Evolutionary conservation across 129 eudicot species (phyloP).

Genomic region (Solidago caesia): DNA sequence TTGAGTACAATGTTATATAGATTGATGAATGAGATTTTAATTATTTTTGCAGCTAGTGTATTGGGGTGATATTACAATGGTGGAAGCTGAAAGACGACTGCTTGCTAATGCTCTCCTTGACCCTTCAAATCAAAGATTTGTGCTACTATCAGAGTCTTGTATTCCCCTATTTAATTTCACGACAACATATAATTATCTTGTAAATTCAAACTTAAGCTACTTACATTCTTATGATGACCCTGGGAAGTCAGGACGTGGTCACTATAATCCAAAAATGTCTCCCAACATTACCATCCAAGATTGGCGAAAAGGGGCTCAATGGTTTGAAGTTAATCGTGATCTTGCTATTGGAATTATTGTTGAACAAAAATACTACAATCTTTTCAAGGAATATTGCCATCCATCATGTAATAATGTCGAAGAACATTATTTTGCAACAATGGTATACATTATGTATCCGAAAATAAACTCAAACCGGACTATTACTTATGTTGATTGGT

Average conservation of each 20-base stretch:
- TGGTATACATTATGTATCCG: constrained; percentile 32
- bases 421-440: constrained; percentile 39
- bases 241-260: constrained; percentile 35
- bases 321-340: constrained; percentile 33
- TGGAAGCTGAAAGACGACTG: constrained; percentile 42
- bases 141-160: constrained; percentile 39
- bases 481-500: constrained; percentile 36
- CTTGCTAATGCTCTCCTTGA: constrained; percentile 40
- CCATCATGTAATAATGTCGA: constrained; percentile 38
- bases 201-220: constrained; percentile 35
- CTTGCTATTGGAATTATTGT: constrained; percentile 31
- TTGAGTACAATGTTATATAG: too few species aligned
- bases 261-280: constrained; percentile 38
- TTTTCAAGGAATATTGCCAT: constrained; percentile 36
- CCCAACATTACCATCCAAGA: constrained; percentile 34
- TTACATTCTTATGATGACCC: constrained; percentile 32
- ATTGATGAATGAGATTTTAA: too few species aligned
- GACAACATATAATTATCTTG: constrained; percentile 32
- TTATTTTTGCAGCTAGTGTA: constrained; percentile 33
- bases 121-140: constrained; percentile 38
- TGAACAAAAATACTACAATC: constrained; percentile 31
- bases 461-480: constrained; percentile 31
- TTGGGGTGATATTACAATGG: constrained; percentile 42
- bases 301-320: constrained; percentile 29
- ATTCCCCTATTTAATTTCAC: constrained; percentile 43